Conservation (phyloP, 2,329 filamentous ascomycete species). For the Cercospora brassicicola region DNA sequence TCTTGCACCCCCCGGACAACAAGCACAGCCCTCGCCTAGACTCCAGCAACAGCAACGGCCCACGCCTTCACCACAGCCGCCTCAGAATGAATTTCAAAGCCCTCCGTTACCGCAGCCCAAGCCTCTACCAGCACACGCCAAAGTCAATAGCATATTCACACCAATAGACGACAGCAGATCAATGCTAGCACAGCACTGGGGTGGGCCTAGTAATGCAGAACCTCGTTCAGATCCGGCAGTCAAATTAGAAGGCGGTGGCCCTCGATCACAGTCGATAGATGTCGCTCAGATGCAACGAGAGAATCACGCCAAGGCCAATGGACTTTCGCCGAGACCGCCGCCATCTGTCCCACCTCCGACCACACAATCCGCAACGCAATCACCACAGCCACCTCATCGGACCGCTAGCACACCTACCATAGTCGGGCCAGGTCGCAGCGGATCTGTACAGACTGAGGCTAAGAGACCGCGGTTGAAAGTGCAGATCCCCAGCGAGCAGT, state of each 20-base stretch:
- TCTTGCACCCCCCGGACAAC: constrained; percentile 39
- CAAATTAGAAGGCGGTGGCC: constrained; percentile 45
- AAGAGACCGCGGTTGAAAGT: constrained; percentile 84
- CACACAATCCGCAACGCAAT: constrained; percentile 27
- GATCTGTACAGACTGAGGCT: constrained; percentile 67
- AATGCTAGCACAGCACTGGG: constrained; percentile 77
- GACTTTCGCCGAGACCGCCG: constrained; percentile 58
- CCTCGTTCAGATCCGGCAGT: constrained; percentile 47
- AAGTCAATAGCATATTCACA: constrained; percentile 92
- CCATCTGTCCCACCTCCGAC: constrained; percentile 38
- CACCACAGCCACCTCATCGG: constrained; percentile 48
- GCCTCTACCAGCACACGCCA: constrained; percentile 58
- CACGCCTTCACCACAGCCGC: constrained; percentile 53
- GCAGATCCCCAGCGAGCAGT: constrained; percentile 89
- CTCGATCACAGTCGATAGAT: constrained; percentile 66
- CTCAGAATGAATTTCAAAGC: constrained; percentile 53
- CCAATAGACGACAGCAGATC: constrained; percentile 93
- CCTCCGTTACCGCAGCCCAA: constrained; percentile 63
- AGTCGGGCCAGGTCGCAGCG: constrained; percentile 73
- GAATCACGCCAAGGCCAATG: constrained; percentile 41
- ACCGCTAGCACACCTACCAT: constrained; percentile 61
- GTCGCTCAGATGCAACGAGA: constrained; percentile 57
- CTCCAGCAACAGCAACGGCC: constrained; percentile 34
- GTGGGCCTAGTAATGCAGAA: constrained; percentile 54
- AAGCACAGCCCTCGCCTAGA: constrained; percentile 29